Conservation (phyloP, 1,284 basidiomycete species). For the Flammula alnicola region DNA sequence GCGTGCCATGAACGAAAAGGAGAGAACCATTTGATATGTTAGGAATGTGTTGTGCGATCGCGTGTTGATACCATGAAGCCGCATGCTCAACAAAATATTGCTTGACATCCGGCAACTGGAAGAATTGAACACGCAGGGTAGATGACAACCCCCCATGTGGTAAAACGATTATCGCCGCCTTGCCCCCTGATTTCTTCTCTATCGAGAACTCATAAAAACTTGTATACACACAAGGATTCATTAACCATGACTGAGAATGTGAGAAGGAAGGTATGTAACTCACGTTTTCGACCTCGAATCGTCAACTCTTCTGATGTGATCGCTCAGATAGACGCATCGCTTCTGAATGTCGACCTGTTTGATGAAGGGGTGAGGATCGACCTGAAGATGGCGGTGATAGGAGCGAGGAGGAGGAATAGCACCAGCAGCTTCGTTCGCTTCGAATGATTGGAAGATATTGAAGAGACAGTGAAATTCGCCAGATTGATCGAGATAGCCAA, state of each 20-base stretch:
- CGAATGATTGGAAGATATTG: too few relatives aligned
- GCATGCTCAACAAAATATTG: constrained; percentile 4
- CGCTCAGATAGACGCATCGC: neutral
- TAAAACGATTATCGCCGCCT: constrained; percentile 4
- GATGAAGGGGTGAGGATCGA: neutral
- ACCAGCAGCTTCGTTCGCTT: too few relatives aligned
- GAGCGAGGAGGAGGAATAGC: too few relatives aligned
- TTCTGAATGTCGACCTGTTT: neutral
- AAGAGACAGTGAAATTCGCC: too few relatives aligned
- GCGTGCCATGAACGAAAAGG: constrained; percentile 2
- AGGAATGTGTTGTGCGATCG: neutral
- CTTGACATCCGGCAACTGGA: neutral
- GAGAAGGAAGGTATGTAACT: neutral
- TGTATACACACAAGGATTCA: neutral
- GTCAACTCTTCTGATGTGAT: neutral
- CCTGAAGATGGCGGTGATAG: too few relatives aligned
- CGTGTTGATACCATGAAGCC: constrained; percentile 12
- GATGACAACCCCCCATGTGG: neutral
- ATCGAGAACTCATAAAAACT: neutral
- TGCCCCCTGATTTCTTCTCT: neutral
- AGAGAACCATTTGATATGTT: constrained; percentile 10
- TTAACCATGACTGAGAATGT: too few relatives aligned
- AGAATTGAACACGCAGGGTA: neutral
- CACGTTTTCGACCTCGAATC: neutral
- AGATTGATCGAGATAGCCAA: too few relatives aligned